phyloP scores from a whole-genome alignment of 1,284 basidiomycete genomes.

The Erythrobasidium hasegawianum region DNA sequence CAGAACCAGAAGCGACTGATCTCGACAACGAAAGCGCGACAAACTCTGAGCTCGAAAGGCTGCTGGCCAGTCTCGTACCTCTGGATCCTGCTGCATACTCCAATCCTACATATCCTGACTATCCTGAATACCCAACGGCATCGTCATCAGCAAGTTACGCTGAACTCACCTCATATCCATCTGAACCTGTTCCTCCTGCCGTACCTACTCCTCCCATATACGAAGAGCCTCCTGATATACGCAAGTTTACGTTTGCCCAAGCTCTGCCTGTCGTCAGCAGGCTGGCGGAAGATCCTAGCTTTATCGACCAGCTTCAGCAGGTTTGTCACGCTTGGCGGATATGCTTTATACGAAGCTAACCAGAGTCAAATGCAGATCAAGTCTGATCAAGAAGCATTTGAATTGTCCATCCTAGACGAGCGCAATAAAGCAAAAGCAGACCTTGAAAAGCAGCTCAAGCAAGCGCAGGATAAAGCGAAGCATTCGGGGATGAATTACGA shows the following conservation, averaged over 20 bases:
- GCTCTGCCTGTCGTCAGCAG: constrained; percentile 20
- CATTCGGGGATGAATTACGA: constrained; percentile 10
- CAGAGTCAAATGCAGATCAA: background rate
- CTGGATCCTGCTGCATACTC: background rate
- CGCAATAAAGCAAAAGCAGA: constrained; percentile 20
- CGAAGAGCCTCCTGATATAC: constrained; percentile 4
- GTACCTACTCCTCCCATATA: background rate
- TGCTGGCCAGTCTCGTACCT: background rate
- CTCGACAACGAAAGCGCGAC: background rate
- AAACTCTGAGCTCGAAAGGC: background rate
- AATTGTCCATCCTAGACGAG: constrained; percentile 25
- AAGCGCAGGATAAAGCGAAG: constrained; percentile 6
- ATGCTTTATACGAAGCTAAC: background rate
- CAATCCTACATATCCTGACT: background rate
- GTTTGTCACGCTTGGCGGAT: background rate
- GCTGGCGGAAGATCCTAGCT: constrained; percentile 16
- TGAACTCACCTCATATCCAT: background rate
- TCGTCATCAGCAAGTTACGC: background rate
- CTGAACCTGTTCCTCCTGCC: background rate
- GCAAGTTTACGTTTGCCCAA: constrained; percentile 25
- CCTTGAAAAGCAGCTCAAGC: constrained; percentile 23
- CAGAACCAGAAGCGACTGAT: constrained; percentile 1
- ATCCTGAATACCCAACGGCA: background rate
- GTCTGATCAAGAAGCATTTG: constrained; percentile 15
- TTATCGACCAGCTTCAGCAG: constrained; percentile 25